These are phyloP conservation scores for Fusarium scirpi DNA, from an alignment of 2,329 filamentous ascomycete genomes.

Conservation along the genomic window DNA sequence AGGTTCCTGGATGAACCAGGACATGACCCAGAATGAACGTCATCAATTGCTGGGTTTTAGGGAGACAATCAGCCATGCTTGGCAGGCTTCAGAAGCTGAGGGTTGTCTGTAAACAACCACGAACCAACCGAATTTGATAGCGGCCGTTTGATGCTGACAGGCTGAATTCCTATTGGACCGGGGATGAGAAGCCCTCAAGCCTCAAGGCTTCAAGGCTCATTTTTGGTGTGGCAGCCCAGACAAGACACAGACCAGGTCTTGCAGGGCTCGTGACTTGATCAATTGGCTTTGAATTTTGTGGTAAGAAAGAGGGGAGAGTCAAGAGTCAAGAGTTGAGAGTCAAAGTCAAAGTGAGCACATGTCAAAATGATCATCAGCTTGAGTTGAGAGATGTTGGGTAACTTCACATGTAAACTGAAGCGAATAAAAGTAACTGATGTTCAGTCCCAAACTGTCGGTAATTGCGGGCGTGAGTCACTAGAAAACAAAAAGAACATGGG, in stretches of 20 bases:
- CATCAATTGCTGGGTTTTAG: conserved; percentile 16
- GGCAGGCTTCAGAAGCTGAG: conserved; percentile 8
- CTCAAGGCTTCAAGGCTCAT: background rate
- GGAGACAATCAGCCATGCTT: background rate
- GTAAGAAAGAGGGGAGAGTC: background rate
- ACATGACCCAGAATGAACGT: conserved; percentile 37
- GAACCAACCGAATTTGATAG: conserved; percentile 23
- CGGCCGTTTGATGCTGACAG: conserved; percentile 29
- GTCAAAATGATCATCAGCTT: conserved; percentile 12
- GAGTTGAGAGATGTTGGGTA: background rate
- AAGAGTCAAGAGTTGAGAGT: background rate
- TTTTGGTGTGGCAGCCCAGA: conserved; percentile 28
- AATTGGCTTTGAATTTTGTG: conserved; percentile 15
- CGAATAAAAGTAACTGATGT: background rate
- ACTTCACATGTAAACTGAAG: conserved; percentile 3
- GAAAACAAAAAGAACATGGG: conserved; percentile 20
- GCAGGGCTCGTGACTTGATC: conserved; percentile 34
- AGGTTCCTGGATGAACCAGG: conserved; percentile 33
- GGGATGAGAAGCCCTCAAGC: conserved; percentile 16
- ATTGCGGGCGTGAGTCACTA: conserved; percentile 4
- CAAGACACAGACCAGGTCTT: conserved; percentile 26
- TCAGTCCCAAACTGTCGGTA: conserved; percentile 13
- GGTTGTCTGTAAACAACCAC: conserved; percentile 13
- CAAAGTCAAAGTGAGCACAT: conserved; percentile 11
- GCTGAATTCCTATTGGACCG: conserved; percentile 22